Evolutionary conservation across 163 green algal species (phyloP), one percentile per base, ranked within the genome.

Genomic region (Chlamydomonas reinhardtii): DNA sequence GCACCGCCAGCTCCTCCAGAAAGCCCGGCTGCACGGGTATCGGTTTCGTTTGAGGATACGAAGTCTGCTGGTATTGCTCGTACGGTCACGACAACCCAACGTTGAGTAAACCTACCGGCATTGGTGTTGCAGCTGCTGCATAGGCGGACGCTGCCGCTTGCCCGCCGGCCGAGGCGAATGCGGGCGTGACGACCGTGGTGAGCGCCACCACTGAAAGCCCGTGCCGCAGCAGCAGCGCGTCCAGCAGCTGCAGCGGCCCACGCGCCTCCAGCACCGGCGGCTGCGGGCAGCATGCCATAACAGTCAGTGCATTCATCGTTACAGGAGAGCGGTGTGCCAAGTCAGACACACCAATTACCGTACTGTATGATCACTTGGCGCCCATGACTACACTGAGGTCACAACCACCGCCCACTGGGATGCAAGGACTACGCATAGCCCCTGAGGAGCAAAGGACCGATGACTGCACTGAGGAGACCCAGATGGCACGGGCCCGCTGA

Each of bases 1-100:
- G 76, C 15, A 82, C 87, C 19, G 90, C 91, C 52, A 99, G 93
- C 62, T 97, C 93, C 73, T 98, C 95, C 48, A 99, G 84, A 72
- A 98, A 99, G 0, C 93, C 93, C 0, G 80, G 35, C 48, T 56
- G 14, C 48, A 17, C 11, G 39, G 39, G 5, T 5, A 8, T 8
- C 39, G 8, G 39, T 48, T 5, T 48, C n/a, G n/a, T n/a, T n/a
- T n/a, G n/a, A n/a, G n/a, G n/a, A n/a, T n/a, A n/a, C n/a, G n/a
- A n/a, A n/a, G n/a, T n/a, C n/a, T 48, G 39, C 8, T 48, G 39
- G 39, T 48, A 8, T 48, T 48, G 39, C 39, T 5, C n/a, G n/a
- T n/a, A n/a, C n/a, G n/a, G 39, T 48, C 39, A 48, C 39, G 39
- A 48, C 39, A 48, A 8, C 39, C 39, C 39, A 14, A 8, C 39